Evolutionary conservation across 306 rosid genomes (phyloP), one percentile per base, ranked within the genome.

Genomic region (Vachellia collinsii): DNA sequence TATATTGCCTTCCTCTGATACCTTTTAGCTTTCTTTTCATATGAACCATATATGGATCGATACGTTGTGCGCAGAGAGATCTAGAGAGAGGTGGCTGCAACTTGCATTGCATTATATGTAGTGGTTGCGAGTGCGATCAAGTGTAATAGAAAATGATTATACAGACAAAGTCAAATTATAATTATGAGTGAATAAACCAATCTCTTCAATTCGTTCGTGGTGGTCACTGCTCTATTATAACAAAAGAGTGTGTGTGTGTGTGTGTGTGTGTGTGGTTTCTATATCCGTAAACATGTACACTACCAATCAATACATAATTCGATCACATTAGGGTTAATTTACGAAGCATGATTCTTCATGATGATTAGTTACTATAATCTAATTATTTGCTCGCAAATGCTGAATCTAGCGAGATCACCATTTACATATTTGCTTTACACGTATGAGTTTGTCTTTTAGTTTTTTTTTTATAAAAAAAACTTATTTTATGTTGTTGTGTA

Each of bases 61-160:
- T n/a, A 17, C 17, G 48, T 50, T 14, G 56, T 53, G 59, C 59
- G 20, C 19, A 16, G 22, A 53, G 59, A 53, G 59, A 53, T 53
- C 59, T 53, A 54, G 68, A 12, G 42, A 63, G 41, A 63, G 68
- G 39, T 34, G 17, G 41, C 39, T 5, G 42, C 68, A 63, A 29
- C n/a, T 13, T 34, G 68, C 41, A 29, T 53, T 34, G n/a, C 41
- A 34, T 63, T 29, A 63, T 63, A 23, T 3, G 12, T 5, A 34
- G 87, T 77, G 77, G 85, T 76, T 87, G 84, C 34, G 61, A 84
- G 69, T 65, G 79, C n/a, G n/a, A n/a, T n/a, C n/a, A n/a, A n/a
- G n/a, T n/a, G n/a, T 83, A 75, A 36, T 80, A 20, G 80, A 75
- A 70, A 72, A 42, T 53, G 17, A 53, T 53, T 53, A 53, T 7